A percentile compares a stretch with the other conserved stretches of the same genome.
phyloP scores from a whole-genome alignment of 169 alveolate genomes.

The Plasmodium adleri region DNA sequence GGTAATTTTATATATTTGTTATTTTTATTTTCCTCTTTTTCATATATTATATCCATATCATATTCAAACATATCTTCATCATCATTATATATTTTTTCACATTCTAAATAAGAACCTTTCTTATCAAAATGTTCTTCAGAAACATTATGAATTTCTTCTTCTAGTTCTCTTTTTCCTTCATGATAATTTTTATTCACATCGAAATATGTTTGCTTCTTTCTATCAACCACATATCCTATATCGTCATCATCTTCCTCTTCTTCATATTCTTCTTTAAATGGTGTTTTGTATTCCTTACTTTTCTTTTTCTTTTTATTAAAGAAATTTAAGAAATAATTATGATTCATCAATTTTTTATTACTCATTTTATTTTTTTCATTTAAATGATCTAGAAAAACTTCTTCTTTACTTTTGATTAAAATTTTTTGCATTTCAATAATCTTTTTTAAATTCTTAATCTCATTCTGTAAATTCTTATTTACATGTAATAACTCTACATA shows the following conservation, averaged over 20 bases:
- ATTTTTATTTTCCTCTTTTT: slow-evolving; percentile 1
- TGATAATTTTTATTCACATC: too few species aligned
- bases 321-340: slow-evolving; percentile 59
- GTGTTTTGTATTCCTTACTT: slow-evolving; percentile 9
- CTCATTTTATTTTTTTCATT: slow-evolving; percentile 39
- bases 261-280: background rate
- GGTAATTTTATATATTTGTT: slow-evolving; percentile 51
- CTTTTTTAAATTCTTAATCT: slow-evolving; percentile 44
- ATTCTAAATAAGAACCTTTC: background rate
- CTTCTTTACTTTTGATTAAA: slow-evolving; percentile 53
- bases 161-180: background rate
- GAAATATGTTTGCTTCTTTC: too few species aligned
- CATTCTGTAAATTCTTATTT: slow-evolving; percentile 50
- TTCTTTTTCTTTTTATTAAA: slow-evolving; percentile 64
- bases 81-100: slow-evolving; percentile 40
- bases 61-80: background rate
- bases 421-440: slow-evolving; percentile 64
- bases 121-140: slow-evolving; percentile 7
- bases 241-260: too few species aligned
- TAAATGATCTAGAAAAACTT: slow-evolving; percentile 11
- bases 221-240: too few species aligned
- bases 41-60: slow-evolving; percentile 12
- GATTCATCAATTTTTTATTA: slow-evolving; percentile 39
- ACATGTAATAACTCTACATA: slow-evolving; percentile 60
- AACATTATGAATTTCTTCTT: background rate